Percentiles rank a stretch among this genome's conserved stretches.
phyloP scores from a whole-genome alignment of 176 grass and related monocot species.

The Cocos nucifera region DNA sequence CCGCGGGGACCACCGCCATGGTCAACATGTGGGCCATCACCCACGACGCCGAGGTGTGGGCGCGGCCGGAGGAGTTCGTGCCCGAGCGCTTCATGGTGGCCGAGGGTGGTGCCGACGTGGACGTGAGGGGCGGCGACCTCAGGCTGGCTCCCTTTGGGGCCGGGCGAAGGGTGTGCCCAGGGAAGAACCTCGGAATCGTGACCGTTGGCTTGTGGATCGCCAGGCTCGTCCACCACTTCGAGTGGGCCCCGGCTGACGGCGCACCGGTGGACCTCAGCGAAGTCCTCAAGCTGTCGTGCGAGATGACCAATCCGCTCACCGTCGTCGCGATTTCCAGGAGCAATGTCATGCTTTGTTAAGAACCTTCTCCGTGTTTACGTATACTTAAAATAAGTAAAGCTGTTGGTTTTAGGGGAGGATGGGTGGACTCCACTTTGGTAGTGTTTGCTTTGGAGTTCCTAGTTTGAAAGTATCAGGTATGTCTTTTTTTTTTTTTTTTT shows the following conservation, averaged over 20 bases:
- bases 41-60: constrained; percentile 51
- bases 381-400: too few relatives aligned
- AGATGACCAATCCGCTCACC: constrained; percentile 66
- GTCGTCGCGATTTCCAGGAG: constrained; percentile 28
- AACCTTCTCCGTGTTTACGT: too few relatives aligned
- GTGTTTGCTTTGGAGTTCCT: too few relatives aligned
- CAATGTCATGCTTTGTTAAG: background rate
- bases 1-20: constrained; percentile 63
- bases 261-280: constrained; percentile 40
- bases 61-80: constrained; percentile 26
- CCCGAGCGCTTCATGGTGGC: constrained; percentile 42
- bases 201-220: constrained; percentile 64
- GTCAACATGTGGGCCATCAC: constrained; percentile 91
- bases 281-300: constrained; percentile 76
- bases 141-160: constrained; percentile 71
- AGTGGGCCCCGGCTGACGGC: constrained; percentile 30
- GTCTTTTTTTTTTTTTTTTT: too few relatives aligned
- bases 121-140: constrained; percentile 69
- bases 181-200: constrained; percentile 68
- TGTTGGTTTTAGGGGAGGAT: too few relatives aligned
- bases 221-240: constrained; percentile 43
- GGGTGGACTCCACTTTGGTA: too few relatives aligned
- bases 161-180: constrained; percentile 69
- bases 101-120: constrained; percentile 55
- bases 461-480: too few relatives aligned